These are phyloP conservation scores for Aspergillus fumigatus DNA, from an alignment of 2,329 filamentous ascomycete species.

Conservation along the genomic window DNA sequence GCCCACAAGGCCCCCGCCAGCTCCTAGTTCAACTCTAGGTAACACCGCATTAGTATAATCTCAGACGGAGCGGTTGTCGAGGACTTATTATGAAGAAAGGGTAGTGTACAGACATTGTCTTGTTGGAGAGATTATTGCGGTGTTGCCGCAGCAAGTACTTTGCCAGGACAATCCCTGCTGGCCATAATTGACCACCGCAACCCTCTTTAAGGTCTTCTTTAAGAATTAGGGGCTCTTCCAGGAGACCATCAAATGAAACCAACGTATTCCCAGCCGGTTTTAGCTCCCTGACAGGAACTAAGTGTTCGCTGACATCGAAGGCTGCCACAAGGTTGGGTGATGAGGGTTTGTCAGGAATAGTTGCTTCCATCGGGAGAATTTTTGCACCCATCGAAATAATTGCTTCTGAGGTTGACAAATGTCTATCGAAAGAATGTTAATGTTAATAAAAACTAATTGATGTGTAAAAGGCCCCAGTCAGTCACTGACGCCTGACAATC, in stretches of 20 bases:
- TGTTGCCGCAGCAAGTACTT: slow-evolving; percentile 80
- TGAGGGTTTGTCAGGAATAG: slow-evolving; percentile 8
- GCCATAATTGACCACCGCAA: slow-evolving; percentile 93
- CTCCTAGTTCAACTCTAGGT: slow-evolving; percentile 78
- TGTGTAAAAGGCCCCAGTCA: background rate
- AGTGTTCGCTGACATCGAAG: slow-evolving; percentile 49
- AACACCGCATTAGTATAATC: slow-evolving; percentile 5
- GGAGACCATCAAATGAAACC: slow-evolving; percentile 67
- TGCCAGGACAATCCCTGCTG: slow-evolving; percentile 81
- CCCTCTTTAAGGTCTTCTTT: slow-evolving; percentile 83
- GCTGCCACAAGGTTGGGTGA: slow-evolving; percentile 23
- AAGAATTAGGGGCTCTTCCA: slow-evolving; percentile 65
- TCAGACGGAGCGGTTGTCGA: background rate
- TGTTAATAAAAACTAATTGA: background rate
- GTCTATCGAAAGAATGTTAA: background rate
- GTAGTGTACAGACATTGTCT: slow-evolving; percentile 63
- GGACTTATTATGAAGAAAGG: background rate
- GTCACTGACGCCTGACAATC: background rate
- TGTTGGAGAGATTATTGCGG: slow-evolving; percentile 55
- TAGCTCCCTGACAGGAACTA: slow-evolving; percentile 51
- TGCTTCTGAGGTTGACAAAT: background rate
- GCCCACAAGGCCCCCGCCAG: slow-evolving; percentile 82
- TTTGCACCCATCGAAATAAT: background rate
- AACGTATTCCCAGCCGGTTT: slow-evolving; percentile 50
- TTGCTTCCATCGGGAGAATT: slow-evolving; percentile 6